These are phyloP conservation scores for Venturia oleaginea DNA, from an alignment of 2,329 filamentous ascomycete species.

Conservation along the genomic window DNA sequence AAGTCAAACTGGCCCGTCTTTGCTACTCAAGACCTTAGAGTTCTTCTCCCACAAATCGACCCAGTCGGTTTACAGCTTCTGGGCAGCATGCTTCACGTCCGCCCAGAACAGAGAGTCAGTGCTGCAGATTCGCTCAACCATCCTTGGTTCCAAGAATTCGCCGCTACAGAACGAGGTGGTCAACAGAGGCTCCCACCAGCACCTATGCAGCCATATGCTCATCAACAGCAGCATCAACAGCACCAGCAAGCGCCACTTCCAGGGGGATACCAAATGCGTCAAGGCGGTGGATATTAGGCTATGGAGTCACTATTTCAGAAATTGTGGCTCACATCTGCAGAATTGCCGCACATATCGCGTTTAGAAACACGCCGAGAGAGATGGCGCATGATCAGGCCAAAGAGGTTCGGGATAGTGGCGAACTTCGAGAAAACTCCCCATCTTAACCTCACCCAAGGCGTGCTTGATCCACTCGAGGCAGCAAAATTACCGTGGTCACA, in stretches of 20 bases:
- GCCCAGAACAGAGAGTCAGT: constrained; percentile 84
- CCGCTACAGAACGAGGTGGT: not conserved
- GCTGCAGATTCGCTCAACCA: constrained; percentile 80
- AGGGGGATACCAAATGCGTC: constrained; percentile 2
- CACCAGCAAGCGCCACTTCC: constrained; percentile 2
- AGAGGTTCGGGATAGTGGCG: too few relatives aligned
- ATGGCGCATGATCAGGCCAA: not conserved
- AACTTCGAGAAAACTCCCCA: too few relatives aligned
- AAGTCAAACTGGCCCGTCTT: constrained; percentile 93
- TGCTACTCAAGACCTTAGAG: constrained; percentile 78
- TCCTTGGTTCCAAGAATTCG: constrained; percentile 73
- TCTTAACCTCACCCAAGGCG: too few relatives aligned
- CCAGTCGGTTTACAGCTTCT: constrained; percentile 77
- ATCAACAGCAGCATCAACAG: not conserved
- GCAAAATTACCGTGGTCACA: too few relatives aligned
- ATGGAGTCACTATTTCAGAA: not conserved
- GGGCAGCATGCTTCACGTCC: constrained; percentile 81
- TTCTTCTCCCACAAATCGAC: constrained; percentile 86
- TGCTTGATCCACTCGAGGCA: too few relatives aligned
- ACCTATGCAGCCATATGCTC: not conserved
- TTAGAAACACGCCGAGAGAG: not conserved
- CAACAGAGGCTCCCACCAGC: not conserved
- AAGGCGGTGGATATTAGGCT: not conserved
- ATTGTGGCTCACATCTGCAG: not conserved
- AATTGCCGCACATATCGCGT: not conserved